Conservation (phyloP, 208 protist genomes). For the Naegleria fowleri region DNA sequence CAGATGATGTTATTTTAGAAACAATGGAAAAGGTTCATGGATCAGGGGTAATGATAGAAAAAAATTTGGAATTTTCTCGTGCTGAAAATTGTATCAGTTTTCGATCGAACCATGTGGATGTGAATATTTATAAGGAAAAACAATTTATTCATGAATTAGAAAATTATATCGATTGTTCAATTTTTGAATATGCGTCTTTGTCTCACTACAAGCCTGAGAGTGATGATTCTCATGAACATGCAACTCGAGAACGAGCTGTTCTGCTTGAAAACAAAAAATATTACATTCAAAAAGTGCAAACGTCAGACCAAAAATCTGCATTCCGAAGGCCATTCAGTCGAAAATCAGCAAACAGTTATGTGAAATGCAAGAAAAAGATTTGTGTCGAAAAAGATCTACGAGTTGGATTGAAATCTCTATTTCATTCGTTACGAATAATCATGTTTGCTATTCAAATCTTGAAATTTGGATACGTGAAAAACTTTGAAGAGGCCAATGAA, state of each 20-base stretch:
- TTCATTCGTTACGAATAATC: background rate
- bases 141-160: background rate
- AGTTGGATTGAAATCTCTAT: background rate
- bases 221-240: background rate
- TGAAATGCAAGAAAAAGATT: background rate
- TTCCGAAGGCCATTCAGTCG: background rate
- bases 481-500: background rate
- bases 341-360: background rate
- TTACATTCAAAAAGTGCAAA: background rate
- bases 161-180: background rate
- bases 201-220: background rate
- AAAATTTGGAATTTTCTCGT: background rate
- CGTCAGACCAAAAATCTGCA: background rate
- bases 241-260: background rate
- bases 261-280: background rate
- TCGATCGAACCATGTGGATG: background rate
- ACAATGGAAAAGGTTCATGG: no score
- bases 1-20: background rate
- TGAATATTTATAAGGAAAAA: background rate
- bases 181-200: background rate
- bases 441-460: background rate
- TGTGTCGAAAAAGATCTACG: background rate
- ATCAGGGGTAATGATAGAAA: background rate
- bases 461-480: background rate
- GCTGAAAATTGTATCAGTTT: background rate